phyloP scores from a whole-genome alignment of 306 rosid genomes.

The Begonia masoniana region DNA sequence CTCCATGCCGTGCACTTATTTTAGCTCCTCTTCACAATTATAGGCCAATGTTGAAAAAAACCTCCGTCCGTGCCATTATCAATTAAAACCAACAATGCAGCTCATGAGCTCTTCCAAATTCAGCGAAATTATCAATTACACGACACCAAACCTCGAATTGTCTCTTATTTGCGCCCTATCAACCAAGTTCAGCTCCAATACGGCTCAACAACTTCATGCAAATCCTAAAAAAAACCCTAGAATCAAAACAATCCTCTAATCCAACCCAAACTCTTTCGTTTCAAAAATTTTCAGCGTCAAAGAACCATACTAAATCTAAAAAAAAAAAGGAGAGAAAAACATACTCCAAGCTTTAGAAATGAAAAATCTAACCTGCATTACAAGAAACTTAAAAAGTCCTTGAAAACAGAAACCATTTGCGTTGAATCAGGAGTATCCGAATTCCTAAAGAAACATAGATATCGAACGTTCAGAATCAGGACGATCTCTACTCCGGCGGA shows the following conservation, averaged over 20 bases:
- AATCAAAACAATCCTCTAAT: constrained; percentile 13
- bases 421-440: constrained; percentile 16
- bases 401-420: constrained; percentile 15
- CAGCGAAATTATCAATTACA: constrained; percentile 9
- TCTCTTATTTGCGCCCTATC: constrained; percentile 12
- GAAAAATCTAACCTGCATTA: constrained; percentile 22
- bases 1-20: constrained; percentile 42
- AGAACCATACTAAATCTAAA: constrained; percentile 1
- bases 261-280: constrained; percentile 8
- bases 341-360: constrained; percentile 2
- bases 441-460: constrained; percentile 9
- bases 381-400: constrained; percentile 12
- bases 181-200: constrained; percentile 27
- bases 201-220: constrained; percentile 17
- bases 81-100: constrained; percentile 18
- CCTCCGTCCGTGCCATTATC: constrained; percentile 38
- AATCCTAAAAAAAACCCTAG: constrained; percentile 37
- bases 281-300: background rate
- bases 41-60: constrained; percentile 3
- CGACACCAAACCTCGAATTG: constrained; percentile 7
- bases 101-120: constrained; percentile 19
- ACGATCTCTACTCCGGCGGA: constrained; percentile 1
- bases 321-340: background rate
- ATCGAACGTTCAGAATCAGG: constrained; percentile 8
- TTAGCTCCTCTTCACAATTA: constrained; percentile 14